Evolutionary conservation across 108 stramenopile species (phyloP), one percentile per base, ranked within the genome.

Genomic region (Conticribra weissflogii): DNA sequence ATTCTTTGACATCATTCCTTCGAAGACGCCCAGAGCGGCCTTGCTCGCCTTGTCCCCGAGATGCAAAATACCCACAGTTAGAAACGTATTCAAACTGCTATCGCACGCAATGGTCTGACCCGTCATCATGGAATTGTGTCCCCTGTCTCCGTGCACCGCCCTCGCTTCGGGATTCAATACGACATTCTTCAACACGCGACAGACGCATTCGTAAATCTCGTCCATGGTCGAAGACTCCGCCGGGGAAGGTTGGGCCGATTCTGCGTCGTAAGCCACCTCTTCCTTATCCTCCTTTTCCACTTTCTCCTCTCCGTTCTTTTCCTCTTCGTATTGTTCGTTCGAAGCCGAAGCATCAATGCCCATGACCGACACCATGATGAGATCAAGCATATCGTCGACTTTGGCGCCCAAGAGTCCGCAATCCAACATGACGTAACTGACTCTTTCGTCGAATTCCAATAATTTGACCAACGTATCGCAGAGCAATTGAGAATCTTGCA

Each of bases 381-480:
- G 47, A 28, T 83, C 69, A 14, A 87, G 66, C 28, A 91, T 71
- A 14, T 86, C 83, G 57, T 88, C 82, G n/a, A 91, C 66, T 22
- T 79, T 84, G 1, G 69, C 60, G 51, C 85, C 83, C 23, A 91
- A 63, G 8, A 85, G 73, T 32, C 90, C 90, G 45, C 82, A 81
- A 56, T 90, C 83, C 14, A 88, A 72, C 69, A 94, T 88, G 0
- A 88, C 68, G 19, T 86, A 76, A 36, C 81, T 83, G 32, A 95
- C 88, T 55, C 86, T 78, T 52, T 86, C 86, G 66, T 97, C 96
- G 51, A 97, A 96, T 59, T 93, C 85, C 24, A 97, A 78, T 7
- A 96, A 78, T 66, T 93, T 96, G 56, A 92, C 89, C 14, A 97
- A 56, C 9, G 94, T 95, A 44, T 83, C 93, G 30, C 90, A 85